phyloP scores from a whole-genome alignment of 805 yeast genomes.

The Saturnispora zaruensis region DNA sequence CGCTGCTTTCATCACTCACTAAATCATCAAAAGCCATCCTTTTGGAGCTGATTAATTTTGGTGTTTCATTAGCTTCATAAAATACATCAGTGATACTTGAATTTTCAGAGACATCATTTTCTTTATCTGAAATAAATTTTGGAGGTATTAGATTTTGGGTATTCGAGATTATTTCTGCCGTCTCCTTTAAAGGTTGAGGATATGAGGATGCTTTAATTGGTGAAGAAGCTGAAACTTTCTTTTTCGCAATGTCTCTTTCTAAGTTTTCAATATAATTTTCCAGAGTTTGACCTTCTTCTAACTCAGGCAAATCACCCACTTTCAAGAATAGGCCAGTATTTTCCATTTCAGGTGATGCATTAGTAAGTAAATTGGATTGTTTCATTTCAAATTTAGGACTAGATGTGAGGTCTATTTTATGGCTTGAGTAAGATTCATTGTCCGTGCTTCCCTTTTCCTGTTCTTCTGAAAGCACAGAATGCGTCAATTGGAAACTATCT shows the following conservation, averaged over 20 bases:
- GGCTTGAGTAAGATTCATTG: background rate
- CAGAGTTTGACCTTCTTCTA: constrained; percentile 8
- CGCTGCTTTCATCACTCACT: background rate
- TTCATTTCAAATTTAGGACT: background rate
- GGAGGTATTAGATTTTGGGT: background rate
- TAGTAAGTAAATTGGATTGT: background rate
- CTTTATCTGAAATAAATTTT: background rate
- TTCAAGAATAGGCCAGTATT: constrained; percentile 2
- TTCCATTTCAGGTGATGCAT: background rate
- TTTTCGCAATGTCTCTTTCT: constrained; percentile 3
- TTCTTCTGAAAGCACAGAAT: background rate
- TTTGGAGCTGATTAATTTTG: background rate
- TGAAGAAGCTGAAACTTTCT: background rate
- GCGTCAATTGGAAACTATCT: constrained; percentile 10
- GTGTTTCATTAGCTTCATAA: constrained; percentile 3
- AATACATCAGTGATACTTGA: constrained; percentile 4
- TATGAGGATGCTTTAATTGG: background rate
- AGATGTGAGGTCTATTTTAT: background rate
- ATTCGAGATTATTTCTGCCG: background rate
- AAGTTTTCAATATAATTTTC: constrained; percentile 10
- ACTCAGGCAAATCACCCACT: constrained; percentile 11
- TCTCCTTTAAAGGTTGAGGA: background rate
- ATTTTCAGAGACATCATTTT: background rate
- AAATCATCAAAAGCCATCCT: constrained; percentile 3
- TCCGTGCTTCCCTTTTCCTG: background rate